phyloP scores from a whole-genome alignment of 176 grass and related monocot species.

The Oryza meyeriana region DNA sequence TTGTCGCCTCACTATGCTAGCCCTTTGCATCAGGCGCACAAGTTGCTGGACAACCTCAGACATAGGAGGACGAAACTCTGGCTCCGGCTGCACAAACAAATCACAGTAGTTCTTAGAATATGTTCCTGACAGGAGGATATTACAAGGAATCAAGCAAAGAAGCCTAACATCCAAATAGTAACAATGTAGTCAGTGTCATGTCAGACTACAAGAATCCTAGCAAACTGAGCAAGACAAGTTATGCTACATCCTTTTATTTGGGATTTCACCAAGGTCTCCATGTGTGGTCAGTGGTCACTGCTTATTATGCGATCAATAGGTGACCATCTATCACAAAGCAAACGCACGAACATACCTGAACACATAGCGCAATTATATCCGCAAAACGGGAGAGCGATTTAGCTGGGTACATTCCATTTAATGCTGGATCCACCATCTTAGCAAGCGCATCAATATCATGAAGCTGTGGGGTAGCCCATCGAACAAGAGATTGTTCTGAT shows the following conservation, averaged over 20 bases:
- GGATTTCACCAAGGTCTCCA: background rate
- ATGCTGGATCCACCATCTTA: slow-evolving; percentile 94
- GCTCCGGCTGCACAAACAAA: slow-evolving; percentile 61
- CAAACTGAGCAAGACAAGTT: background rate
- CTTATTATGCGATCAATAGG: slow-evolving; percentile 12
- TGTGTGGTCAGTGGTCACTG: background rate
- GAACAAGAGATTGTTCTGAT: slow-evolving; percentile 92
- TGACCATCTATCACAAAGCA: slow-evolving; percentile 6
- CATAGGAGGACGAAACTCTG: slow-evolving; percentile 95
- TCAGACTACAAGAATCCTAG: background rate
- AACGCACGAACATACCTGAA: slow-evolving; percentile 58
- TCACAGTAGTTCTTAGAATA: slow-evolving; percentile 6
- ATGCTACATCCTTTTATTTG: background rate
- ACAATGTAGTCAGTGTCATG: background rate
- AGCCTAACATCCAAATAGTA: background rate
- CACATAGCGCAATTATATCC: slow-evolving; percentile 90
- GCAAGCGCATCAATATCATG: slow-evolving; percentile 95
- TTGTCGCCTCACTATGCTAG: slow-evolving; percentile 69
- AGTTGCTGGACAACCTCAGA: slow-evolving; percentile 97
- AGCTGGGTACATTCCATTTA: slow-evolving; percentile 98
- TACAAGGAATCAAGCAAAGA: background rate
- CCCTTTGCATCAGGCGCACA: slow-evolving; percentile 83
- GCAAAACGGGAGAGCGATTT: slow-evolving; percentile 97
- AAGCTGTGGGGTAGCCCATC: slow-evolving; percentile 97
- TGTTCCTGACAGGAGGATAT: background rate